phyloP scores from a whole-genome alignment of 192 early-diverging fungal genomes.

The Coemansia sp. region DNA sequence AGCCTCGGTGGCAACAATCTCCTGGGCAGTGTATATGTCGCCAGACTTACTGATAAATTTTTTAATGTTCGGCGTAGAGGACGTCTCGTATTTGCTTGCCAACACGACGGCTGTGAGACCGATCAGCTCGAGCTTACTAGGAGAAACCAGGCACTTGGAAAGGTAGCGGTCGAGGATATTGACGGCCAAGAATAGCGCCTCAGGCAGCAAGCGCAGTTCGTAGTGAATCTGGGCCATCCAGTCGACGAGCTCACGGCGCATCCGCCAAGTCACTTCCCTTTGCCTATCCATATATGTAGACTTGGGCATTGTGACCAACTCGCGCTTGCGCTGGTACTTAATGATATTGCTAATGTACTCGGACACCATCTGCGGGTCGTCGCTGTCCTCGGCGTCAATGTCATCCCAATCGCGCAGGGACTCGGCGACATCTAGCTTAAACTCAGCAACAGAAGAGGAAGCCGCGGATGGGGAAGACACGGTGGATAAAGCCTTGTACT shows the following conservation, averaged over 20 bases:
- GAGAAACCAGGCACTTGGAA: conserved; percentile 78
- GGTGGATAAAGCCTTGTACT: too few relatives aligned
- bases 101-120: conserved; percentile 89
- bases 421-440: not conserved
- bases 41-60: conserved; percentile 89
- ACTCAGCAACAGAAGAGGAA: conserved; percentile 4
- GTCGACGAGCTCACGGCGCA: conserved; percentile 89
- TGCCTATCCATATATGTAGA: too few relatives aligned
- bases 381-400: conserved; percentile 73
- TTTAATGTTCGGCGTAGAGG: conserved; percentile 75
- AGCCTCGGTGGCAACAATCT: conserved; percentile 89
- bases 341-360: too few relatives aligned
- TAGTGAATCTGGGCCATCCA: conserved; percentile 94
- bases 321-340: too few relatives aligned
- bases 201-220: conserved; percentile 89
- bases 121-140: conserved; percentile 89
- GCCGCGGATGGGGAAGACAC: too few relatives aligned
- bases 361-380: conserved; percentile 90
- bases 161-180: conserved; percentile 97
- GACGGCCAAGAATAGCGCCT: conserved; percentile 91
- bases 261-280: too few relatives aligned
- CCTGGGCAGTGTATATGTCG: conserved; percentile 73
- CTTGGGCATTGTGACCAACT: too few relatives aligned
- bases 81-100: conserved; percentile 96
- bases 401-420: conserved; percentile 66